These are phyloP conservation scores for Ustilago crameri DNA, from an alignment of 1,284 basidiomycete genomes.

Conservation along the genomic window DNA sequence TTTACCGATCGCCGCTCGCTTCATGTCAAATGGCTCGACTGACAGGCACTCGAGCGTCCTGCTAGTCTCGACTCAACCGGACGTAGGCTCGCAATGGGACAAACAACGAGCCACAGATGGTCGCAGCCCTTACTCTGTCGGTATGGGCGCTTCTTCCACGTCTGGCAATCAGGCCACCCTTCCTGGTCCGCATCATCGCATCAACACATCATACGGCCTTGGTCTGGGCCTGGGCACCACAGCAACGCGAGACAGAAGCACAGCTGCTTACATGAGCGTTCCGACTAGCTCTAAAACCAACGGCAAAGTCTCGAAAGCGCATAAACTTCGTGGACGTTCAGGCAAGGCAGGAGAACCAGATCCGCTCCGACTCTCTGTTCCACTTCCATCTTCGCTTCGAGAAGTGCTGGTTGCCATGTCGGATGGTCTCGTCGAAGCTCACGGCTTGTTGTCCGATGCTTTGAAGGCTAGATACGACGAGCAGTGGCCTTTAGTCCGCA, in stretches of 20 bases:
- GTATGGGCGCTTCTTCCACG: neutral
- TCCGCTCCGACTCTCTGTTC: constrained; percentile 44
- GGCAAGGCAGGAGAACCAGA: constrained; percentile 25
- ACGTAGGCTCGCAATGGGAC: constrained; percentile 10
- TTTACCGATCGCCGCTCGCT: constrained; percentile 58
- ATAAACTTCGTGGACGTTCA: constrained; percentile 34
- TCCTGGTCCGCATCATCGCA: constrained; percentile 1
- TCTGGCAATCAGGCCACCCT: neutral
- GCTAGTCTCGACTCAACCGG: neutral
- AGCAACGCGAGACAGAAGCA: constrained; percentile 31
- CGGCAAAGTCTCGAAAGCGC: constrained; percentile 38
- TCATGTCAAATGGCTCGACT: constrained; percentile 34
- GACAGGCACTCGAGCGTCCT: constrained; percentile 5
- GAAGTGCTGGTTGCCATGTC: constrained; percentile 53
- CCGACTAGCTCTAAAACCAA: constrained; percentile 7
- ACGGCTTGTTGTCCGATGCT: constrained; percentile 53
- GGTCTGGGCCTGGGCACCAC: constrained; percentile 48
- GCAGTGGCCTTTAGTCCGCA: constrained; percentile 62
- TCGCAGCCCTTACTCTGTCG: constrained; percentile 31
- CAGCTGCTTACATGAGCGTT: constrained; percentile 19
- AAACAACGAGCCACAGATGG: constrained; percentile 19
- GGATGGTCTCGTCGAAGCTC: constrained; percentile 54
- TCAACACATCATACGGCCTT: constrained; percentile 24
- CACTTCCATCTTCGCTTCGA: constrained; percentile 52
- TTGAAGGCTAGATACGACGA: constrained; percentile 59